Conservation (phyloP, 768 basidiomycete genomes). For the Naganishia randhawae region DNA sequence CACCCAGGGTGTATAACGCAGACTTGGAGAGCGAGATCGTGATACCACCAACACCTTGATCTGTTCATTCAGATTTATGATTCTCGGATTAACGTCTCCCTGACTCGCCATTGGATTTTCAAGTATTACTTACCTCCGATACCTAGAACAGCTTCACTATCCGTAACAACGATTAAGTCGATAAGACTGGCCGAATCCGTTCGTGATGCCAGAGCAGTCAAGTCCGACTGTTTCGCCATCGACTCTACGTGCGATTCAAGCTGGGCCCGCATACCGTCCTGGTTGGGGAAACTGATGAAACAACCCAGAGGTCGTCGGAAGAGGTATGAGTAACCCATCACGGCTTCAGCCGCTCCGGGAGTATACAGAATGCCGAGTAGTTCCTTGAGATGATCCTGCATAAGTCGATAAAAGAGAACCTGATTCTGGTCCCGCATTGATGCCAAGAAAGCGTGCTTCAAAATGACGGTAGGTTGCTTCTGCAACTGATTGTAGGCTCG, state of each 20-base stretch:
- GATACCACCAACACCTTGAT: constrained; percentile 66
- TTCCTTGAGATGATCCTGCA: constrained; percentile 63
- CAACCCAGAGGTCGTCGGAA: constrained; percentile 64
- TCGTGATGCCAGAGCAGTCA: constrained; percentile 36
- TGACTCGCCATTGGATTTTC: not conserved
- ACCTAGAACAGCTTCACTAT: constrained; percentile 80
- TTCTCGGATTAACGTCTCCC: not conserved
- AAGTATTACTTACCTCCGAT: constrained; percentile 53
- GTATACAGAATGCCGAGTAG: constrained; percentile 74
- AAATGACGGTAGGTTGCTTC: constrained; percentile 54
- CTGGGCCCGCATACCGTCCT: constrained; percentile 70
- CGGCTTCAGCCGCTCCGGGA: constrained; percentile 72
- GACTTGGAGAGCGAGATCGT: constrained; percentile 64
- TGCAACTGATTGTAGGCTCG: constrained; percentile 61
- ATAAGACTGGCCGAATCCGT: constrained; percentile 52
- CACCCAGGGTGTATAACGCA: constrained; percentile 58
- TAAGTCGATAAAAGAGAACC: constrained; percentile 72
- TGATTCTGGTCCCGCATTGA: constrained; percentile 52
- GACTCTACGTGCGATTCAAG: constrained; percentile 53
- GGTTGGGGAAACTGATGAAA: constrained; percentile 57
- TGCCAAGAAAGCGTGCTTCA: constrained; percentile 68
- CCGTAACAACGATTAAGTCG: constrained; percentile 76
- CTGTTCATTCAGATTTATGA: constrained; percentile 37
- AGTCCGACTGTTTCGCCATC: constrained; percentile 47
- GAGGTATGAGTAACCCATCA: constrained; percentile 74